A percentile compares a stretch with the other conserved stretches of the same genome.
These are phyloP conservation scores for Arthrobotrys pseudoclavata DNA, from an alignment of 2,329 filamentous ascomycete species.

Conservation along the genomic window DNA sequence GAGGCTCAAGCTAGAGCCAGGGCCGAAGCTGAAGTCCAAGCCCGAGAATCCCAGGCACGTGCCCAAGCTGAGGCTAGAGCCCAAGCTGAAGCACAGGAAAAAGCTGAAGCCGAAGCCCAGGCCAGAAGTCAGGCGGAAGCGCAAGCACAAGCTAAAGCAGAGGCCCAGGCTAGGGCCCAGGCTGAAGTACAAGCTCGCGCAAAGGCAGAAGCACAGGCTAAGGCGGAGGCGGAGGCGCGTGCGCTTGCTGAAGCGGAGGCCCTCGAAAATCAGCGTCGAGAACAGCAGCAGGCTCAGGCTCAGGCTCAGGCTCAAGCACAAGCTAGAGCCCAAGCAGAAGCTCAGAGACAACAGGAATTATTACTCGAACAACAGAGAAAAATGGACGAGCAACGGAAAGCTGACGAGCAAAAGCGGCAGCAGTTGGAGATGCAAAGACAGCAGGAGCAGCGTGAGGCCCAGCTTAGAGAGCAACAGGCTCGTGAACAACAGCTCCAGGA, in stretches of 20 bases:
- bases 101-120: slow-evolving; percentile 29
- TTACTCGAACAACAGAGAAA: slow-evolving; percentile 52
- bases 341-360: slow-evolving; percentile 55
- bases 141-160: slow-evolving; percentile 28
- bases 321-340: slow-evolving; percentile 43
- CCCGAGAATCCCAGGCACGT: slow-evolving; percentile 30
- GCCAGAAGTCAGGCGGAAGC: slow-evolving; percentile 27
- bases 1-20: slow-evolving; percentile 52
- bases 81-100: slow-evolving; percentile 30
- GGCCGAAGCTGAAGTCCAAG: slow-evolving; percentile 43
- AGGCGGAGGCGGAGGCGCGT: slow-evolving; percentile 29
- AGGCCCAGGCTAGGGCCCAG: slow-evolving; percentile 34
- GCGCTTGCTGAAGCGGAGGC: slow-evolving; percentile 37
- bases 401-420: slow-evolving; percentile 48
- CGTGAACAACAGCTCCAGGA: slow-evolving; percentile 34
- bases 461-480: slow-evolving; percentile 46
- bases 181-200: slow-evolving; percentile 32
- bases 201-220: slow-evolving; percentile 34
- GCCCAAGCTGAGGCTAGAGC: slow-evolving; percentile 34
- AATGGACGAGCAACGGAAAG: slow-evolving; percentile 56
- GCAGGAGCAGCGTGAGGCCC: slow-evolving; percentile 42
- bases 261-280: slow-evolving; percentile 34
- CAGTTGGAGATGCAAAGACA: slow-evolving; percentile 39
- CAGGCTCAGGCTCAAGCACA: slow-evolving; percentile 31
- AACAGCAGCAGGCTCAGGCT: slow-evolving; percentile 30